Percentiles rank a stretch among this genome's conserved stretches.
Conservation (phyloP, 208 protist genomes). For the Trypanosoma scelopori region DNA sequence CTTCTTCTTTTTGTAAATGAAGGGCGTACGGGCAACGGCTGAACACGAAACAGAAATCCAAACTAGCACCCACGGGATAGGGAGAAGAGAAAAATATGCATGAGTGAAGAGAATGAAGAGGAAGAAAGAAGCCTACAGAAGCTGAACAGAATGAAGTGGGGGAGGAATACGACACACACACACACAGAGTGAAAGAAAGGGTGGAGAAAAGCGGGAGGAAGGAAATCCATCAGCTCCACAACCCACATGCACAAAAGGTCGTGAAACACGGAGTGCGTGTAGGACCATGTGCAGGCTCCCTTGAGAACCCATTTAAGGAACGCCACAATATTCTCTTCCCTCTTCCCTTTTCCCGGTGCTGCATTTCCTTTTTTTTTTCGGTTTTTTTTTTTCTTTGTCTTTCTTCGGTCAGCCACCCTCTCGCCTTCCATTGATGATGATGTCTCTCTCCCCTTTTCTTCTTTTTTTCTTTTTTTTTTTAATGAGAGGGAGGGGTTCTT, state of each 20-base stretch:
- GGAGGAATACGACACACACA: not conserved
- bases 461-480: too few relatives aligned
- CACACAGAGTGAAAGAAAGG: not conserved
- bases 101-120: constrained; percentile 16
- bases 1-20: not conserved
- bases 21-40: too few relatives aligned
- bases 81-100: constrained; percentile 1
- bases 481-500: not conserved
- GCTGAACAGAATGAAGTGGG: too few relatives aligned
- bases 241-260: constrained; percentile 1
- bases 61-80: constrained; percentile 9
- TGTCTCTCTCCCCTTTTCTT: too few relatives aligned
- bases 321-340: not conserved
- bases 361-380: constrained; percentile 1
- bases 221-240: too few relatives aligned
- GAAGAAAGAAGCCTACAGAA: constrained; percentile 2
- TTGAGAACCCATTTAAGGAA: not conserved
- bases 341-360: too few relatives aligned
- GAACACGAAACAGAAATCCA: too few relatives aligned
- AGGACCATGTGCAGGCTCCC: not conserved
- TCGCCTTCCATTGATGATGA: too few relatives aligned
- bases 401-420: not conserved
- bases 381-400: constrained; percentile 1
- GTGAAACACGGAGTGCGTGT: not conserved
- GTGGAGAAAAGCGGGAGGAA: too few relatives aligned